Evolutionary conservation across 106 monocot species (phyloP), one percentile per base, ranked within the genome.

Genomic region (Posidonia australis): DNA sequence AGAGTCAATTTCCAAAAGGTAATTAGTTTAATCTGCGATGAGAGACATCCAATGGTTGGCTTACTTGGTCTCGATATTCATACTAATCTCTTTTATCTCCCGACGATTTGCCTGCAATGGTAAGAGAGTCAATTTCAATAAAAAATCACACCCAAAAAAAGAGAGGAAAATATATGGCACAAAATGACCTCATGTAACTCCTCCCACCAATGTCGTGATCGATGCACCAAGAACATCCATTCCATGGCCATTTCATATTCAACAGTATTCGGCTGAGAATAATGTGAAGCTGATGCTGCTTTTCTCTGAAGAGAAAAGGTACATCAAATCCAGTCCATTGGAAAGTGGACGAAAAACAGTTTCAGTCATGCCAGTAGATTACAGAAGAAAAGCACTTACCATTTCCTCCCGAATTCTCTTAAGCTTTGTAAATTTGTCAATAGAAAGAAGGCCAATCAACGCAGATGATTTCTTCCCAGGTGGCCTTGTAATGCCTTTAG

Each of bases 241-340:
- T 96, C 90, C 70, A 90, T 44, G 18, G 86, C 86, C 82, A 90
- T 78, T 29, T 90, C 96, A 64, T 80, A 96, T 67, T 90, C 90
- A 0, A 96, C 84, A 13, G 96, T 96, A 59, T 96, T 90, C 13
- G 84, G 80, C 67, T 96, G 96, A 51, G 89, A 83, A 65, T 89
- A 94, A 64, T 87, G 90, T 13, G 96, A 86, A 31, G 90, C 86
- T 29, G 90, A 82, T 41, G 80, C 80, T 21, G 90, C 96, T 18
- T 77, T 78, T 67, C 70, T 84, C 96, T 96, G 73, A 36, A 72
- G 55, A 32, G 10, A 46, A 29, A 74, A 22, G 31, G 9, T 5
- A 27, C 4, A 63, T 13, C 13, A 31, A 5, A 31, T 44, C n/a
- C 21, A 63, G 13, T 63, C 11, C 47, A 45, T 7, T 13, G 0